These are phyloP conservation scores for Ricinus communis DNA, from an alignment of 345 rosid species.

Conservation along the genomic window DNA sequence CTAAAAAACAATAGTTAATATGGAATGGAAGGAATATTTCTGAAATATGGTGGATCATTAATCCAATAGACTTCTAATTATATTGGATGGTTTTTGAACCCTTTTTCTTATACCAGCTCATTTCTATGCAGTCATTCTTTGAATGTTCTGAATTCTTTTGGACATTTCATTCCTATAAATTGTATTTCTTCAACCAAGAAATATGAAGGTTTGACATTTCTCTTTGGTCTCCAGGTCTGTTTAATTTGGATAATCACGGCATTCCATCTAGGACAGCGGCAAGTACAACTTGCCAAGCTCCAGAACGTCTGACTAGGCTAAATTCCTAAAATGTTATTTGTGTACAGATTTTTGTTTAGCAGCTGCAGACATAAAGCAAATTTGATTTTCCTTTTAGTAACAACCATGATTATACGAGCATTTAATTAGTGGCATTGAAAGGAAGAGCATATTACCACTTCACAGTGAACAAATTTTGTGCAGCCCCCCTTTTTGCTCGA, in stretches of 20 bases:
- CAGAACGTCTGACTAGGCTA: constrained; percentile 38
- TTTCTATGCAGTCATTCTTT: too few relatives aligned
- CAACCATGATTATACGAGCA: background rate
- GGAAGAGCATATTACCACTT: background rate
- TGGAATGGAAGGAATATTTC: too few relatives aligned
- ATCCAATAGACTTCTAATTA: background rate
- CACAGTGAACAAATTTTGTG: too few relatives aligned
- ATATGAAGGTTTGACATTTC: constrained; percentile 2
- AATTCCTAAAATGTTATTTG: background rate
- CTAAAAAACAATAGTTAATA: too few relatives aligned
- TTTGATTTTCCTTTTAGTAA: background rate
- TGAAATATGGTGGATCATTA: background rate
- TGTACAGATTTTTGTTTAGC: background rate
- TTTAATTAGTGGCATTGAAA: background rate
- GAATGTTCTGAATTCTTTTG: background rate
- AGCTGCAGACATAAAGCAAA: background rate
- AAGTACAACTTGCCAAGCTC: constrained; percentile 62
- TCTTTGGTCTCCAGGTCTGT: constrained; percentile 50
- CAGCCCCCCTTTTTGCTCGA: too few relatives aligned
- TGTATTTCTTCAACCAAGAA: background rate
- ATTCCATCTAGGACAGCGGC: constrained; percentile 67
- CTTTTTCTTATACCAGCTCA: background rate
- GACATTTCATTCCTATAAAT: background rate
- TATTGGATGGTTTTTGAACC: background rate
- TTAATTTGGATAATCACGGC: constrained; percentile 73